Base-by-base conservation (phyloP, 495 filamentous ascomycete genomes). In the Xeromyces bisporus region DNA sequence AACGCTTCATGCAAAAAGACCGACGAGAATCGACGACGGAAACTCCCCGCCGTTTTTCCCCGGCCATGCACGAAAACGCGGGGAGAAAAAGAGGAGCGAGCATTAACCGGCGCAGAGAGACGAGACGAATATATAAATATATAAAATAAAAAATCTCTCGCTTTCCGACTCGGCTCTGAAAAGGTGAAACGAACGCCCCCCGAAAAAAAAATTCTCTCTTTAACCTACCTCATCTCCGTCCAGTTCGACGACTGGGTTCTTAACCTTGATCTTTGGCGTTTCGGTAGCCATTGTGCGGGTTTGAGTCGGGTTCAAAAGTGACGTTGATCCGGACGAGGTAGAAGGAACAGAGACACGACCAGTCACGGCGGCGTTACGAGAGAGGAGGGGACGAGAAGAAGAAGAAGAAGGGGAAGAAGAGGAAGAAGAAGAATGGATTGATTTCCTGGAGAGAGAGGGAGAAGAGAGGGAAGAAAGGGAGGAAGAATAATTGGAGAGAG, bases 191-290 rank as follows among this genome's bases (percentile, higher is more conserved):
- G n/a, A n/a, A n/a, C n/a, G n/a, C n/a, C n/a, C n/a, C n/a, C n/a
- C n/a, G n/a, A 9, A 21, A 21, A 9, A 9, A 21, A 5, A 9
- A 21, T 21, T 21, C 20, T 21, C 20, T 15, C 20, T 23, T 7
- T 3, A 24, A 41, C 58, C 35, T 59, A 66, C 62, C 63, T 97
- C 89, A 67, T 97, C 89, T 46, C 89, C 89, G 56, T 97, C 89
- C 49, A 97, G 67, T 57, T 87, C 82, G 56, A 97, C 89, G 48
- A 97, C 73, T 36, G 89, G 89, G 59, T 91, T 96, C 72, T 86
- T 77, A 52, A 94, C 86, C 67, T 89, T 82, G 66, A 94, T 94
- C 74, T 92, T 93, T 39, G 41, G 11, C n/a, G 30, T 41, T 39
- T 60, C 54, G 40, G 56, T 50, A 35, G 59, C 54, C 59, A 64